phyloP scores from a whole-genome alignment of 768 basidiomycete genomes.

The Boletus fagicola region DNA sequence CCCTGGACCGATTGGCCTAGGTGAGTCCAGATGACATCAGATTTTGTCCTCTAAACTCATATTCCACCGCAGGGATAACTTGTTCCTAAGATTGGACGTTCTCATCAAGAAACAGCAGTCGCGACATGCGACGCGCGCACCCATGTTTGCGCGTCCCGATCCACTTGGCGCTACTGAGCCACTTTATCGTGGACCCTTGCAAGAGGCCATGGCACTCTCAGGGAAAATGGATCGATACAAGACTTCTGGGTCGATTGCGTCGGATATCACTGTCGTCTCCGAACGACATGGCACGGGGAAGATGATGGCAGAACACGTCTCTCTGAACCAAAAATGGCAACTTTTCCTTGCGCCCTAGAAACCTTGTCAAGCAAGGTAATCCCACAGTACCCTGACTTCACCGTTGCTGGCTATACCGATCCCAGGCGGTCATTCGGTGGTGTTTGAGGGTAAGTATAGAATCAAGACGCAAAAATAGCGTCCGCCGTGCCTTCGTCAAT shows the following conservation, averaged over 20 bases:
- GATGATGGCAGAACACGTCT: too few species aligned
- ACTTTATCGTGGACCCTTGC: constrained; percentile 52
- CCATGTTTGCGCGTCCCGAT: neutral
- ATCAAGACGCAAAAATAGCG: too few species aligned
- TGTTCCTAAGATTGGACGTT: constrained; percentile 33
- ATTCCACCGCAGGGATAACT: constrained; percentile 11
- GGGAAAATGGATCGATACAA: constrained; percentile 17
- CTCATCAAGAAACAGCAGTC: constrained; percentile 31
- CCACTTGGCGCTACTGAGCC: constrained; percentile 39
- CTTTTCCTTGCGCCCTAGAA: too few species aligned
- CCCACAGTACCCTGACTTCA: too few species aligned
- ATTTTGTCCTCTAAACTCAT: neutral
- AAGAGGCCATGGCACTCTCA: constrained; percentile 28
- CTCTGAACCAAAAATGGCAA: too few species aligned
- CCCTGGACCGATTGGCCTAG: constrained; percentile 55
- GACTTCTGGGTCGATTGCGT: constrained; percentile 10
- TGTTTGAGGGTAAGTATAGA: neutral
- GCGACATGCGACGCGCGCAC: constrained; percentile 7
- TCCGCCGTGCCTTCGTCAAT: neutral
- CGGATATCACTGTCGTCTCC: constrained; percentile 36
- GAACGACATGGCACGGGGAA: constrained; percentile 40
- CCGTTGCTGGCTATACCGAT: too few species aligned
- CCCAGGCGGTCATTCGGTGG: neutral
- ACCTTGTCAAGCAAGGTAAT: too few species aligned
- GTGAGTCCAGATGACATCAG: constrained; percentile 37